Conservation (phyloP, 2,329 filamentous ascomycete species). For the Colletotrichum paranaense region DNA sequence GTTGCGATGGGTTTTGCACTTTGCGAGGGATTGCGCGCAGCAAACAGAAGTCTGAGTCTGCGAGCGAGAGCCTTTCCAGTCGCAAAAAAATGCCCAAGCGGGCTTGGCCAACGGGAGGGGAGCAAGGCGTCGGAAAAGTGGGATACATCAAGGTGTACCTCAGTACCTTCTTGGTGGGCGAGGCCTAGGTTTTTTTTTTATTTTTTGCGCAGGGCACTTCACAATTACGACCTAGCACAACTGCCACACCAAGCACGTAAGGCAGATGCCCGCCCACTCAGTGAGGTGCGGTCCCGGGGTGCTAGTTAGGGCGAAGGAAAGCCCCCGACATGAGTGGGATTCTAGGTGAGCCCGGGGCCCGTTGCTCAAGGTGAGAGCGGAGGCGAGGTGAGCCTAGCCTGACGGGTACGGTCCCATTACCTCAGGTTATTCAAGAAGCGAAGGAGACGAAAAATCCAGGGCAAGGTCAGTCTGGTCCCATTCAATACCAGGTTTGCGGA, state of each 20-base stretch:
- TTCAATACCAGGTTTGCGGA: slow-evolving; percentile 18
- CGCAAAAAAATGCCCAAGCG: slow-evolving; percentile 39
- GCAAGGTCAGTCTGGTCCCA: slow-evolving; percentile 3
- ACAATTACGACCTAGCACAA: slow-evolving; percentile 6
- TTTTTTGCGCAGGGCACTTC: neutral
- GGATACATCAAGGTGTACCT: neutral
- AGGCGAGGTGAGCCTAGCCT: neutral
- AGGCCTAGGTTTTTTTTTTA: slow-evolving; percentile 16
- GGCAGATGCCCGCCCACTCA: neutral
- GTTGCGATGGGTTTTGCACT: slow-evolving; percentile 34
- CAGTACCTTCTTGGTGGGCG: neutral
- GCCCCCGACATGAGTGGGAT: neutral
- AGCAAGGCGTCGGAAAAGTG: slow-evolving; percentile 19
- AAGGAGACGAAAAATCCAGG: neutral
- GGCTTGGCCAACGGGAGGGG: slow-evolving; percentile 25
- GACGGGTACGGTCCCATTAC: neutral
- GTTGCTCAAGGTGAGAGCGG: neutral
- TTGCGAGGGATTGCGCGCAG: slow-evolving; percentile 31
- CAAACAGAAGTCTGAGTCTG: neutral
- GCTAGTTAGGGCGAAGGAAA: slow-evolving; percentile 1
- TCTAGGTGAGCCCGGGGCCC: neutral
- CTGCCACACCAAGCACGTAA: slow-evolving; percentile 10
- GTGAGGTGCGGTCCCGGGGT: neutral
- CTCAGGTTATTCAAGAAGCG: neutral
- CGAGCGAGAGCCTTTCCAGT: slow-evolving; percentile 25